These are phyloP conservation scores for Flaveria linearis DNA, from an alignment of 129 eudicot genomes.

Conservation along the genomic window DNA sequence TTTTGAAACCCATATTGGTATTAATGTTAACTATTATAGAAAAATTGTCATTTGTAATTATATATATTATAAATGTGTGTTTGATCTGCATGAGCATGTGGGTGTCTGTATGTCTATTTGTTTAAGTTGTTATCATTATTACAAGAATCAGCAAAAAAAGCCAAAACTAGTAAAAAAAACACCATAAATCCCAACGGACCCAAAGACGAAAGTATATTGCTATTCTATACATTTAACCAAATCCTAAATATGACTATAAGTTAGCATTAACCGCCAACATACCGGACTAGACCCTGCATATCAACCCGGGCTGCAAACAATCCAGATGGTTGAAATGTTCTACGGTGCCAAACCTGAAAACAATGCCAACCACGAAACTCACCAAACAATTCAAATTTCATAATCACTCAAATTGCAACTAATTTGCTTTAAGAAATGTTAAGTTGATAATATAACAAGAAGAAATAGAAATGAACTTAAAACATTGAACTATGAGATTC, in stretches of 20 bases:
- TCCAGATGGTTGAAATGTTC: constrained; percentile 97
- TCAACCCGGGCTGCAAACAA: constrained; percentile 99
- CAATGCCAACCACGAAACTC: constrained; percentile 18
- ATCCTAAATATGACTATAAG: background rate
- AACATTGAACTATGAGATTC: constrained; percentile 2
- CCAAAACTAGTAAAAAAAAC: background rate
- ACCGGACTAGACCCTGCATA: constrained; percentile 95
- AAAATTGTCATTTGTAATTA: background rate
- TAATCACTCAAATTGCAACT: constrained; percentile 10
- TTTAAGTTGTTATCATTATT: background rate
- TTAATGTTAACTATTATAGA: background rate
- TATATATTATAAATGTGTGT: background rate
- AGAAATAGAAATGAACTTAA: background rate
- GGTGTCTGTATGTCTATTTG: background rate
- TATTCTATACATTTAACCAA: background rate
- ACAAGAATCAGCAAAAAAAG: background rate
- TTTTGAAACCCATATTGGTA: background rate
- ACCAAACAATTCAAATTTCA: constrained; percentile 10
- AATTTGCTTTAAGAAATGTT: background rate
- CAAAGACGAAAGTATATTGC: background rate
- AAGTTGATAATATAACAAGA: constrained; percentile 4
- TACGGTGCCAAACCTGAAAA: constrained; percentile 94
- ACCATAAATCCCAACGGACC: background rate
- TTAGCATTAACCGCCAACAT: constrained; percentile 32
- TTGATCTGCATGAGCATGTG: background rate